Evolutionary conservation across 139 green algal species (phyloP).

Genomic region (Coelastrella sp.): DNA sequence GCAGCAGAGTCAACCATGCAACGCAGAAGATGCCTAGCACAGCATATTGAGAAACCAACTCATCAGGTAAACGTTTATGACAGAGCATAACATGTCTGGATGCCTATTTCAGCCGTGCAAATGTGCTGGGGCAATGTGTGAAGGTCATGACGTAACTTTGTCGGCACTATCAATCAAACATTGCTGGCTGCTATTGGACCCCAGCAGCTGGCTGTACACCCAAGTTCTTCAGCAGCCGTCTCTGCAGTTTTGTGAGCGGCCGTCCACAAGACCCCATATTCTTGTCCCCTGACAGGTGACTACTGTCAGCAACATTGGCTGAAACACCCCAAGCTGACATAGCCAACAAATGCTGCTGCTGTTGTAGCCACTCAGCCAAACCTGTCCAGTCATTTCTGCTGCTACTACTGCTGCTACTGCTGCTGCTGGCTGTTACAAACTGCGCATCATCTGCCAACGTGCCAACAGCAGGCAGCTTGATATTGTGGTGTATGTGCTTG

Average conservation of each 20-base stretch:
- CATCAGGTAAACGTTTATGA: too few relatives aligned
- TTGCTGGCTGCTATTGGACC: too few relatives aligned
- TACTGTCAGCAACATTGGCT: neutral
- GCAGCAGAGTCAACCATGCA: too few relatives aligned
- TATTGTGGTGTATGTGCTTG: slow-evolving; percentile 22
- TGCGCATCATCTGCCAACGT: too few relatives aligned
- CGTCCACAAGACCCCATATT: neutral
- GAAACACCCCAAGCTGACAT: neutral
- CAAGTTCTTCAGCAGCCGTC: neutral
- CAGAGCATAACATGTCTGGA: too few relatives aligned
- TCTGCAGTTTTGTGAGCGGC: neutral
- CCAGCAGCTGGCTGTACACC: slow-evolving; percentile 1
- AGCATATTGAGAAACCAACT: too few relatives aligned
- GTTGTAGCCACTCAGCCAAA: slow-evolving; percentile 24
- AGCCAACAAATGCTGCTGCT: slow-evolving; percentile 3
- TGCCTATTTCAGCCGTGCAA: too few relatives aligned
- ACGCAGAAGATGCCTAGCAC: too few relatives aligned
- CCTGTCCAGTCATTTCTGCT: neutral
- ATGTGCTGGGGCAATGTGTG: too few relatives aligned
- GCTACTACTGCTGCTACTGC: slow-evolving; percentile 4
- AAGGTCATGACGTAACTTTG: too few relatives aligned
- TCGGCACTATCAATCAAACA: too few relatives aligned
- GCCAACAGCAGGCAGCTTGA: neutral
- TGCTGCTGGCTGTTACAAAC: neutral
- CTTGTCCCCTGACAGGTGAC: too few relatives aligned